phyloP scores from a whole-genome alignment of 225 moss, liverwort and hornwort genomes.

The Physcomitrium patens region DNA sequence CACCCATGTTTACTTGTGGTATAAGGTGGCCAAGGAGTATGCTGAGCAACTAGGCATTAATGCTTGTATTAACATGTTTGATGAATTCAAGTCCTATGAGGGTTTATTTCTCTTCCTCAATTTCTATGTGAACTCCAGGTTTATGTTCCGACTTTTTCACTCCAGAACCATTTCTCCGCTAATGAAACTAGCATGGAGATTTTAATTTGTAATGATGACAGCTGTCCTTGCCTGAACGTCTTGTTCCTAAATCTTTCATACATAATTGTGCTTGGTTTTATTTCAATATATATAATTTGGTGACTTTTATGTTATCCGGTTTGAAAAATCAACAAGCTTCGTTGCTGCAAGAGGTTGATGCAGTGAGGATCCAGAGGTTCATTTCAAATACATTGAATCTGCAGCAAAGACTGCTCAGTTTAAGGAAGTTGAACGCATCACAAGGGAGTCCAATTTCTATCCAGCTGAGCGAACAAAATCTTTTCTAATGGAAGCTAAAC shows the following conservation, averaged over 20 bases:
- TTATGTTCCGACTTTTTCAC: constrained; percentile 20
- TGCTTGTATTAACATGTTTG: constrained; percentile 87
- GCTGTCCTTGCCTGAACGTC: background rate
- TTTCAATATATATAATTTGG: background rate
- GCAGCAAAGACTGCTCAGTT: constrained; percentile 89
- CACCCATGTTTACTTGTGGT: constrained; percentile 19
- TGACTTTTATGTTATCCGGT: background rate
- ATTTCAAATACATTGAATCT: constrained; percentile 96
- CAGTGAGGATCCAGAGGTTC: constrained; percentile 96
- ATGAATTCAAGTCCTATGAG: constrained; percentile 91
- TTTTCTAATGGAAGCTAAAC: constrained; percentile 91
- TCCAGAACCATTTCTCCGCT: background rate
- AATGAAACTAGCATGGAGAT: background rate
- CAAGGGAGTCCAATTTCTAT: constrained; percentile 91
- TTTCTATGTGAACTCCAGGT: constrained; percentile 84
- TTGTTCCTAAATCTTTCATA: no score
- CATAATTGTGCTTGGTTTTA: background rate
- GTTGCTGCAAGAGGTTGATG: background rate
- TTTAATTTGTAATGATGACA: constrained; percentile 1
- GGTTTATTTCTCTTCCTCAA: constrained; percentile 90
- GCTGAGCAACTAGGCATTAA: constrained; percentile 92
- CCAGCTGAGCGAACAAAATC: constrained; percentile 87
- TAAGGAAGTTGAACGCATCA: constrained; percentile 91
- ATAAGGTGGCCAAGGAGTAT: constrained; percentile 95
- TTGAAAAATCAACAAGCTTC: constrained; percentile 7